Conservation (phyloP, 495 filamentous ascomycete species). For the Elasticomyces elasticus region DNA sequence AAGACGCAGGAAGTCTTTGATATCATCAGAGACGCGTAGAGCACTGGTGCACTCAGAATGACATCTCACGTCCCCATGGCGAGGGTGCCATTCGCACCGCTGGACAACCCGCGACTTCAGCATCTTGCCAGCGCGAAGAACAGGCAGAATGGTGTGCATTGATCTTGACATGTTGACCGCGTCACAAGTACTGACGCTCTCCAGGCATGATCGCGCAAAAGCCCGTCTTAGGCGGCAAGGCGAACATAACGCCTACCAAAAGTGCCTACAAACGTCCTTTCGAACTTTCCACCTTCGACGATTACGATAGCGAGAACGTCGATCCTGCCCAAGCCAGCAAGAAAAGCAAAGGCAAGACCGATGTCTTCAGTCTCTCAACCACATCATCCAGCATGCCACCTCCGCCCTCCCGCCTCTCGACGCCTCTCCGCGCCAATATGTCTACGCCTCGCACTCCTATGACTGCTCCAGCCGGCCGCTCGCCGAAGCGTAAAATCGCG, state of each 20-base stretch:
- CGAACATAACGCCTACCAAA: conserved; percentile 20
- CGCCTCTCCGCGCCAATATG: conserved; percentile 32
- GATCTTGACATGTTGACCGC: neutral
- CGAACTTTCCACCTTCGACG: conserved; percentile 32
- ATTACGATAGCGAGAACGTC: conserved; percentile 67
- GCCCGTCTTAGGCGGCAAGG: conserved; percentile 6
- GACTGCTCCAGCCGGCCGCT: conserved; percentile 51
- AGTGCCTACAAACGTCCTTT: conserved; percentile 33
- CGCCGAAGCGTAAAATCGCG: conserved; percentile 48
- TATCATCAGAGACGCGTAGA: neutral
- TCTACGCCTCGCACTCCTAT: conserved; percentile 13
- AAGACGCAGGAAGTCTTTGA: neutral
- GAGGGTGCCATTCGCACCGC: conserved; percentile 33
- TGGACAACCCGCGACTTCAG: conserved; percentile 35
- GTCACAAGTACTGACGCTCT: conserved; percentile 6
- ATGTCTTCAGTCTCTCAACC: conserved; percentile 31
- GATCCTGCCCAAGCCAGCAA: conserved; percentile 59
- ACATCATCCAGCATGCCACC: conserved; percentile 26
- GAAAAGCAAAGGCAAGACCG: conserved; percentile 50
- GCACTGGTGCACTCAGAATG: conserved; percentile 5
- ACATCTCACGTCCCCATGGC: conserved; percentile 25
- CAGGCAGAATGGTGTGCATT: conserved; percentile 44
- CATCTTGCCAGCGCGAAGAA: conserved; percentile 45
- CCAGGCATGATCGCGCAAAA: conserved; percentile 8
- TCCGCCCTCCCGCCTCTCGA: conserved; percentile 36